Evolutionary conservation across 257 asterid genomes (phyloP), one percentile per base, ranked within the genome.

Genomic region (Scutellaria minor): DNA sequence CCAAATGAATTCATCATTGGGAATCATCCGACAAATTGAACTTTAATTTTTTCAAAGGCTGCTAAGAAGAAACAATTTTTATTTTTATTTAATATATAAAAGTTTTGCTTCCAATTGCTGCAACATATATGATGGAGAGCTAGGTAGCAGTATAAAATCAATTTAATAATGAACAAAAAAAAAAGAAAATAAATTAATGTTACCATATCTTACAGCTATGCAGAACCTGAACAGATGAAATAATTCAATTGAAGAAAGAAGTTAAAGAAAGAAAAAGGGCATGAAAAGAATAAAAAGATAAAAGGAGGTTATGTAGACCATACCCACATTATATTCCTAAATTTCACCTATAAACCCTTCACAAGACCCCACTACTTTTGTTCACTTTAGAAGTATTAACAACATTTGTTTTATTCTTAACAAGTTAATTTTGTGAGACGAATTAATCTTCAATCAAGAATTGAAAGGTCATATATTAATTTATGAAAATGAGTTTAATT

Each of bases 191-290:
- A 64, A 72, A 46, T 80, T 83, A 70, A 77, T 9, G 31, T 57
- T 15, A 12, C 11, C 73, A 75, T 63, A 72, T 68, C 62, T 80
- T 80, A 81, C 85, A 89, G 88, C 83, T 83, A 75, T 78, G 83
- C 82, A 72, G 75, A 64, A 68, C 71, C 37, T 69, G 75, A 71
- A 18, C 48, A 79, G 62, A 31, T 31, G 37, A 68, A 75, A 83
- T 87, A 77, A 86, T 89, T 87, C 68, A 78, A 63, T 70, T 64
- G 70, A 78, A 83, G 86, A 81, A 83, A 81, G 77, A 35, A 31
- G 37, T 31, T 31, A 31, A 75, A 54, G 24, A 61, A 53, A 13
- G 44, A 57, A 53, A 51, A 37, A 47, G 39, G 39, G 27, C 53
- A 65, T 57, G 81, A 80, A 83, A 78, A 79, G 42, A 71, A 68